Evolutionary conservation across 139 green algal species (phyloP).

Genomic region (Microglena sp.): DNA sequence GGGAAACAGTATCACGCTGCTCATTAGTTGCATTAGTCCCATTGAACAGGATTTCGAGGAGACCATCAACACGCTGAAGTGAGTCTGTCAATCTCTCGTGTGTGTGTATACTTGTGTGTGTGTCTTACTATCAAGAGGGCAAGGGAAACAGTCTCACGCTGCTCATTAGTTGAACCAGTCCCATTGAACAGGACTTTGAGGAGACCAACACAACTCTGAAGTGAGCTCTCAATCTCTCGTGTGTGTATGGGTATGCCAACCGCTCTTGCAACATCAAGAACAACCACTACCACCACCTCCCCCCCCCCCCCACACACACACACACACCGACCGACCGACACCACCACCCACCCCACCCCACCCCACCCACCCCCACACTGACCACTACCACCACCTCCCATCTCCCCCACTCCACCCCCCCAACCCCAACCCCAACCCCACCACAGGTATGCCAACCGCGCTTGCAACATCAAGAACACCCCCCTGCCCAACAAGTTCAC

Average conservation of each 20-base stretch:
- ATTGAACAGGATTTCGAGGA: slow-evolving; percentile 61
- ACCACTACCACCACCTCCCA: not conserved
- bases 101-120: too few species aligned
- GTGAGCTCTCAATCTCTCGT: slow-evolving; percentile 8
- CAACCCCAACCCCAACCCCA: not conserved
- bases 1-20: slow-evolving; percentile 53
- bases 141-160: slow-evolving; percentile 56
- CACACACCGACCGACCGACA: too few species aligned
- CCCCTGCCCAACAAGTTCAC: slow-evolving; percentile 45
- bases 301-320: not conserved
- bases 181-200: slow-evolving; percentile 54
- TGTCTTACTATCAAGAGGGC: too few species aligned
- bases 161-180: slow-evolving; percentile 56
- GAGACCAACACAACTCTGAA: slow-evolving; percentile 69
- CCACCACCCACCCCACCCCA: too few species aligned
- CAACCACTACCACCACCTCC: not conserved
- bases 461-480: slow-evolving; percentile 52
- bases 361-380: slow-evolving; percentile 19
- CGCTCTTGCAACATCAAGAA: slow-evolving; percentile 26
- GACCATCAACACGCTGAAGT: slow-evolving; percentile 65
- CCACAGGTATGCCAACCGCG: slow-evolving; percentile 33
- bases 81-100: too few species aligned
- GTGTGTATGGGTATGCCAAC: slow-evolving; percentile 27
- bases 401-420: too few species aligned
- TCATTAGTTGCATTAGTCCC: slow-evolving; percentile 56